These are phyloP conservation scores for Trebouxia sp. DNA, from an alignment of 139 green algal species.

Conservation along the genomic window DNA sequence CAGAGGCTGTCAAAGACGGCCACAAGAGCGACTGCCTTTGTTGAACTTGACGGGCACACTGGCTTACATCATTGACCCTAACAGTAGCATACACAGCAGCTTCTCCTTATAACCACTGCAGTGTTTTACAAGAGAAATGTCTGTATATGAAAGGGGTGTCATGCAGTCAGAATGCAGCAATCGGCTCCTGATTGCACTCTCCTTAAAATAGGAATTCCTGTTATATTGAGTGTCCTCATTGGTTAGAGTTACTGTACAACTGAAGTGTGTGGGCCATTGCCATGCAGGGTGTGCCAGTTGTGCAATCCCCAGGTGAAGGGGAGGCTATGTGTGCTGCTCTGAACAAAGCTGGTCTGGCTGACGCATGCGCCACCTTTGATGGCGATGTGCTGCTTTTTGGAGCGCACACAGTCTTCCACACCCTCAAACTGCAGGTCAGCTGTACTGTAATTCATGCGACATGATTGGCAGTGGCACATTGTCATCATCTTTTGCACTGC, in stretches of 20 bases:
- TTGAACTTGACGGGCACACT: no score
- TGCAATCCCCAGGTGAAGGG: conserved; percentile 74
- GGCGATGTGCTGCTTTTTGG: conserved; percentile 78
- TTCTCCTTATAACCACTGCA: not conserved
- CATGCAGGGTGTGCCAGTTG: conserved; percentile 65
- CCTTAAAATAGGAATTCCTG: not conserved
- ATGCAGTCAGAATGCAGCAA: not conserved
- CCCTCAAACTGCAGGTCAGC: conserved; percentile 44
- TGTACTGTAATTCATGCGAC: not conserved
- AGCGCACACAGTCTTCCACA: conserved; percentile 54
- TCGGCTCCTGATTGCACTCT: not conserved
- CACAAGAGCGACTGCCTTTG: no score
- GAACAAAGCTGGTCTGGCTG: conserved; percentile 45
- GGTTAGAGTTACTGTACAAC: not conserved
- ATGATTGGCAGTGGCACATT: no score
- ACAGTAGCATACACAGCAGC: not conserved
- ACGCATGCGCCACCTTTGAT: conserved; percentile 60
- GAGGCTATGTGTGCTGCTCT: conserved; percentile 80
- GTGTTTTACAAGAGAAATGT: not conserved
- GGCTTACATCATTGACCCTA: no score
- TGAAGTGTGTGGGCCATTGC: not conserved
- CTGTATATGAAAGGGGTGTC: not conserved
- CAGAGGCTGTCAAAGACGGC: no score
- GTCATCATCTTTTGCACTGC: not conserved
- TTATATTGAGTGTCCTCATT: not conserved